phyloP scores from a whole-genome alignment of 2,329 filamentous ascomycete genomes.

The Aspergillus sergii region DNA sequence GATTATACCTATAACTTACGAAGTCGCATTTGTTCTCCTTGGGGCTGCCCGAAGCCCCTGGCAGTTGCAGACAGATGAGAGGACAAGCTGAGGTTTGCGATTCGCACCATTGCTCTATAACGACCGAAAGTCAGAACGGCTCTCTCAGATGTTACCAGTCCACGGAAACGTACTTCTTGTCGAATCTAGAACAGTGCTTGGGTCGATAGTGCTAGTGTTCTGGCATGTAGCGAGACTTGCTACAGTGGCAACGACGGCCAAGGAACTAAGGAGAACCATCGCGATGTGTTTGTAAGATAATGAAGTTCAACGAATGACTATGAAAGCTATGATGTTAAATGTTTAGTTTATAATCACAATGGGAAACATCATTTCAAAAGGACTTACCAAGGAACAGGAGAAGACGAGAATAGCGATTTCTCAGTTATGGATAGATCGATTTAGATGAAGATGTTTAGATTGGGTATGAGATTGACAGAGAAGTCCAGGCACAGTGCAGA shows the following conservation, averaged over 20 bases:
- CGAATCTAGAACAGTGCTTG: constrained; percentile 34
- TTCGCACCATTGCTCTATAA: constrained; percentile 46
- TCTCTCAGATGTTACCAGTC: background rate
- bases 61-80: constrained; percentile 48
- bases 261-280: constrained; percentile 30
- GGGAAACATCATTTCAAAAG: background rate
- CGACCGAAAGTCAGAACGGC: background rate
- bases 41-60: constrained; percentile 37
- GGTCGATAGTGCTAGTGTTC: constrained; percentile 33
- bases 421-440: background rate
- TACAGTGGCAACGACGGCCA: constrained; percentile 37
- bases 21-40: constrained; percentile 44
- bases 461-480: constrained; percentile 4
- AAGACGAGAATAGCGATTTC: background rate
- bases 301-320: background rate
- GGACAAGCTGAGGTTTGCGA: constrained; percentile 47
- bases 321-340: too few relatives aligned
- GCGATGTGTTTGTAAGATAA: constrained; percentile 11
- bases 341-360: background rate
- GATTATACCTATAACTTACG: constrained; percentile 25
- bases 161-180: constrained; percentile 39
- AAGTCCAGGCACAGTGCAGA: background rate
- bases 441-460: background rate
- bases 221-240: constrained; percentile 38
- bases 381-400: background rate